Conservation (phyloP, 1,139 yeast genomes). For the Lodderomyces parapsilosis region DNA sequence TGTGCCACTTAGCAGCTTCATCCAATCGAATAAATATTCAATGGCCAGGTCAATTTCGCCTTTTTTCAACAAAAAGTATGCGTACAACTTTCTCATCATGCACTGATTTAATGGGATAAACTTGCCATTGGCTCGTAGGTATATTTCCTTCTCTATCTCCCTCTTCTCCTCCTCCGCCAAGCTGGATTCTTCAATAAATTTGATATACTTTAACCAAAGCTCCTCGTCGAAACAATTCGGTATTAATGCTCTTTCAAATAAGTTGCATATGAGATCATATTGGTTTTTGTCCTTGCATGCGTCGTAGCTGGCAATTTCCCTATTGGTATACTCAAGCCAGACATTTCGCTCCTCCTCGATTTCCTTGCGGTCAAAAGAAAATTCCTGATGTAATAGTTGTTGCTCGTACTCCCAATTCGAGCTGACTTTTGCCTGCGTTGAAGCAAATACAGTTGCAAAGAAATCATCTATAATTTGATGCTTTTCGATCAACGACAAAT, state of each 20-base stretch:
- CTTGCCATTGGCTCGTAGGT: constrained; percentile 40
- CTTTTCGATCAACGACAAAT: constrained; percentile 28
- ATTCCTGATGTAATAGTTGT: constrained; percentile 41
- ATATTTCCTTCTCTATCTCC: constrained; percentile 28
- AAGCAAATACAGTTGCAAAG: constrained; percentile 39
- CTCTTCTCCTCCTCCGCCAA: constrained; percentile 20
- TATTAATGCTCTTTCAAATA: constrained; percentile 60
- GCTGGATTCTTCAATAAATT: constrained; percentile 27
- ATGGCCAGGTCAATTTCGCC: constrained; percentile 23
- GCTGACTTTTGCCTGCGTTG: constrained; percentile 51
- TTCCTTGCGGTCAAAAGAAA: constrained; percentile 29
- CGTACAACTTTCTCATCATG: constrained; percentile 41
- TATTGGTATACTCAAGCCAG: constrained; percentile 57
- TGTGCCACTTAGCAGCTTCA: constrained; percentile 25
- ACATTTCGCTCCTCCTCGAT: constrained; percentile 33
- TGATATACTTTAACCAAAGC: constrained; percentile 61
- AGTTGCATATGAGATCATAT: constrained; percentile 20
- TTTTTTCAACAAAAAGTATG: constrained; percentile 26
- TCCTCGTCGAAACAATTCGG: constrained; percentile 52
- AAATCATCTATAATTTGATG: constrained; percentile 43
- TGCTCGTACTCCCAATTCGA: constrained; percentile 65
- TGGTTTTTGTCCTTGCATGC: constrained; percentile 1
- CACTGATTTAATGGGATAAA: constrained; percentile 45
- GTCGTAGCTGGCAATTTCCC: constrained; percentile 28
- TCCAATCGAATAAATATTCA: constrained; percentile 29